Base-by-base conservation (phyloP, 2,329 filamentous ascomycete genomes). In the Aureobasidium leucospermi region DNA sequence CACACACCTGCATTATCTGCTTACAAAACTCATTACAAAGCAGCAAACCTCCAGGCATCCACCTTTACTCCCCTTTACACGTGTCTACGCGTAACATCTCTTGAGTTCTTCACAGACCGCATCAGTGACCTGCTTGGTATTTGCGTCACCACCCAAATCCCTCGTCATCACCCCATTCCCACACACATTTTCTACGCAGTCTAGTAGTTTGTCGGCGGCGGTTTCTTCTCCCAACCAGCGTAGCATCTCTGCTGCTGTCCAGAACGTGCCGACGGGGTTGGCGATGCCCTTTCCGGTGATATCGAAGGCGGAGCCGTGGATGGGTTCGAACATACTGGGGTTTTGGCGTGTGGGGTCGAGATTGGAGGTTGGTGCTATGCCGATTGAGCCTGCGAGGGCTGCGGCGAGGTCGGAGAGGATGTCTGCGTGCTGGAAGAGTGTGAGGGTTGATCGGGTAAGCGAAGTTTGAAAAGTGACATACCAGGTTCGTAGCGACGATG, bases 321-420 rank as follows among this genome's bases (percentile, higher is more conserved):
- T 83, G 0, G 82, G 82, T 72, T 85, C 82, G 62, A 85, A 85
- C 79, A 85, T 83, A 57, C 76, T 80, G 0, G 84, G 84, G 61
- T 83, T 80, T 63, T 79, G 67, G 15, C 81, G 74, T 1, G 80
- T 84, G 1, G 86, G 85, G 64, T 89, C 85, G 1, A 89, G 74
- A 65, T 89, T 89, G 43, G 81, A 84, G 0, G 85, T 88, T 3
- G 86, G 85, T 3, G 86, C 86, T 60, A 90, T 88, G 8, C 87
- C 86, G 62, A 89, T 89, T 2, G 81, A 85, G 0, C 86, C 86
- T 2, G 86, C 86, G 6, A 89, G 74, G 0, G 85, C 85, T 13
- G 87, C 86, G 6, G 86, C 87, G 19, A 89, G 75, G 66, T 89
- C 86, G 0, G 85, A 87, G 4, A 89, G 78, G 52, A 89, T 88